A percentile compares a stretch with the other conserved stretches of the same genome.
Conservation (phyloP, 2,329 filamentous ascomycete species). For the Ascochyta rabiei region DNA sequence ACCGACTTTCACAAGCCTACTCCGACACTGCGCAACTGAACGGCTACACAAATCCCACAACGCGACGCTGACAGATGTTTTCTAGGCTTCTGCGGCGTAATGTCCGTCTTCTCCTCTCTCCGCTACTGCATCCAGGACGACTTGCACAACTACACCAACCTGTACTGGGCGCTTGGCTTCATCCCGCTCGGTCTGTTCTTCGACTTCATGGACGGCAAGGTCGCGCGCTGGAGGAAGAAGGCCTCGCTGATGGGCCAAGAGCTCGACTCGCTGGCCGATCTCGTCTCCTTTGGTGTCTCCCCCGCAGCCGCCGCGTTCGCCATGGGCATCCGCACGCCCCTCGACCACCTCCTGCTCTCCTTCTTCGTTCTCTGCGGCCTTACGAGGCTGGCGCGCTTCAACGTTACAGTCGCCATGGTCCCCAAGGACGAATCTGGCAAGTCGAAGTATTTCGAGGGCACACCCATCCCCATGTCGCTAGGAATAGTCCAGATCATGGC, state of each 20-base stretch:
- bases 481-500: conserved; percentile 83
- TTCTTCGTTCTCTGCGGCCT: conserved; percentile 96
- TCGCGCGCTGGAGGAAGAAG: conserved; percentile 96
- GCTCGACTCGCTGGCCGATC: conserved; percentile 90
- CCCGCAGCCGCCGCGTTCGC: conserved; percentile 88
- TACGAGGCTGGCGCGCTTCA: conserved; percentile 93
- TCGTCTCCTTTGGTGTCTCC: conserved; percentile 94
- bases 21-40: background rate
- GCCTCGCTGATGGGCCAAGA: conserved; percentile 98
- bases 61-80: background rate
- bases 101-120: conserved; percentile 95
- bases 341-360: conserved; percentile 81
- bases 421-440: conserved; percentile 94
- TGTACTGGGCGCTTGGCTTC: conserved; percentile 84
- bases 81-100: conserved; percentile 81
- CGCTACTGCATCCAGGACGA: conserved; percentile 82
- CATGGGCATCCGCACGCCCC: conserved; percentile 80
- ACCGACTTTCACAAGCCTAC: background rate
- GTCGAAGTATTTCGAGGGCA: conserved; percentile 94
- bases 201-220: conserved; percentile 96
- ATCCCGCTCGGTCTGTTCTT: conserved; percentile 90
- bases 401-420: conserved; percentile 87
- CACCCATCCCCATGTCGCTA: conserved; percentile 90
- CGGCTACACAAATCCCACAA: background rate
- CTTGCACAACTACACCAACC: conserved; percentile 66